These are phyloP conservation scores for Ogataea pignaliae DNA, from an alignment of 805 yeast genomes.

Conservation along the genomic window DNA sequence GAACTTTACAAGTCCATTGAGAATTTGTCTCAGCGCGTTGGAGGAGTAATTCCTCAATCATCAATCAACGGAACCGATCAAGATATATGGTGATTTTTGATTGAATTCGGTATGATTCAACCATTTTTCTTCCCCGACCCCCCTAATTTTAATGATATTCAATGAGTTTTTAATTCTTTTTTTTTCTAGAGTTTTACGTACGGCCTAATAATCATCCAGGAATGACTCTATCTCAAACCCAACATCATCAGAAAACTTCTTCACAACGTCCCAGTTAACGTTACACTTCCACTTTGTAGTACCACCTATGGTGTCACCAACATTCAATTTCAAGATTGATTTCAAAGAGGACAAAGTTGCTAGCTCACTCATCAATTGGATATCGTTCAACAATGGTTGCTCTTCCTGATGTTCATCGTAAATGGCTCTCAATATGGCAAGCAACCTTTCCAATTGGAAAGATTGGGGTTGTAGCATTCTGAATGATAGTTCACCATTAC, in stretches of 20 bases:
- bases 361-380: constrained; percentile 35
- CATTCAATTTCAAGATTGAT: constrained; percentile 24
- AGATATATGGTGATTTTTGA: constrained; percentile 25
- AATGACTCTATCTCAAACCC: constrained; percentile 64
- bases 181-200: no score
- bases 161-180: neutral
- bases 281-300: constrained; percentile 77
- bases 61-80: constrained; percentile 18
- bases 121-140: no score
- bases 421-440: constrained; percentile 76
- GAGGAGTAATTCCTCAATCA: constrained; percentile 24
- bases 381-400: constrained; percentile 26
- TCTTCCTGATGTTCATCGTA: constrained; percentile 38
- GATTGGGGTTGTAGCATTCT: constrained; percentile 65
- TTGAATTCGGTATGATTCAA: no score
- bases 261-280: constrained; percentile 61
- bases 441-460: constrained; percentile 72
- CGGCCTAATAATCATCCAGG: constrained; percentile 22
- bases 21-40: constrained; percentile 13
- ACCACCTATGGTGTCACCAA: constrained; percentile 49
- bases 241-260: constrained; percentile 57
- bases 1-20: constrained; percentile 21
- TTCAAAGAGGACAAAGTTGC: constrained; percentile 33
- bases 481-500: constrained; percentile 45
- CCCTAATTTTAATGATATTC: constrained; percentile 6